Evolutionary conservation across 495 filamentous ascomycete genomes (phyloP).

Genomic region (Penicillium cinerascens): DNA sequence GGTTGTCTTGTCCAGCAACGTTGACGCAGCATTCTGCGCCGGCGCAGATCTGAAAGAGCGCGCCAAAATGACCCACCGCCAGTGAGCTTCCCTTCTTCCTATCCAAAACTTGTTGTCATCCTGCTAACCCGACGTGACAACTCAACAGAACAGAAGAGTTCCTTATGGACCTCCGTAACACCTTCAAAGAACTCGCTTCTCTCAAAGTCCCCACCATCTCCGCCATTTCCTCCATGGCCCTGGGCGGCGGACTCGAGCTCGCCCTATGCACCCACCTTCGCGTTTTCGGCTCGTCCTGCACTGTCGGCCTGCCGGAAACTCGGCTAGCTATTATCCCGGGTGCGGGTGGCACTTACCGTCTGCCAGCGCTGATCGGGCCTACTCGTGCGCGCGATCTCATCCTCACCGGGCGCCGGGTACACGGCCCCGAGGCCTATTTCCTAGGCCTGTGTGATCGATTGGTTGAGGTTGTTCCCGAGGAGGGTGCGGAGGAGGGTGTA

Average conservation of each 20-base stretch:
- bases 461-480: conserved; percentile 64
- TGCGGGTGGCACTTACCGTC: conserved; percentile 85
- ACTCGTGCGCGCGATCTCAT: conserved; percentile 77
- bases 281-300: conserved; percentile 68
- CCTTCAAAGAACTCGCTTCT: conserved; percentile 61
- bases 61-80: conserved; percentile 63
- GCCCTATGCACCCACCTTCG: conserved; percentile 83
- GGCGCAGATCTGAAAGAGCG: conserved; percentile 94
- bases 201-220: conserved; percentile 88
- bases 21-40: conserved; percentile 83
- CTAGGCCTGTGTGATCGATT: conserved; percentile 80
- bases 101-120: not conserved
- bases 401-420: conserved; percentile 77
- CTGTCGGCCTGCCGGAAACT: conserved; percentile 85
- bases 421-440: conserved; percentile 75
- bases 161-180: conserved; percentile 66
- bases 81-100: conserved; percentile 40
- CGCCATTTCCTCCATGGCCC: conserved; percentile 72
- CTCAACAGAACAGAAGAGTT: conserved; percentile 65
- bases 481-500: conserved; percentile 46
- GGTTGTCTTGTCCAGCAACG: conserved; percentile 72
- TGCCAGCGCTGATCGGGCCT: conserved; percentile 72
- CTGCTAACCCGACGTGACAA: conserved; percentile 6
- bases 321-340: conserved; percentile 90
- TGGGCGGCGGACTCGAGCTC: conserved; percentile 91